Evolutionary conservation across 139 green algal species (phyloP), one percentile per base, ranked within the genome.

Genomic region (Chlorella sp.): DNA sequence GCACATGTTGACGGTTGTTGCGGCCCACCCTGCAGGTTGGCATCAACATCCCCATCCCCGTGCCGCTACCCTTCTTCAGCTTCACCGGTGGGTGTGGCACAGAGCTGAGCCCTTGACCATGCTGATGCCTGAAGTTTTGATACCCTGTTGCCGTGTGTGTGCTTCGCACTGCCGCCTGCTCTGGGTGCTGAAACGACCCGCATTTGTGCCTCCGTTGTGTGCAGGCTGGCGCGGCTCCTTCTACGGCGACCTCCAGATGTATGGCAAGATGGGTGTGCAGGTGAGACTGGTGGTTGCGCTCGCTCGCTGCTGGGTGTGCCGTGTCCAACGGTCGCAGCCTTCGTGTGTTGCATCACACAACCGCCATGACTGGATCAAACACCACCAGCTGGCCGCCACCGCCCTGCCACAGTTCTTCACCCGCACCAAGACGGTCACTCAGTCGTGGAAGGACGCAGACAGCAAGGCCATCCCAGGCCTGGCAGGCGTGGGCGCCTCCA

Each of bases 11-110:
- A n/a, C n/a, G n/a, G n/a, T n/a, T n/a, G n/a, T n/a, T n/a, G n/a
- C 51, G 13, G 2, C 15, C 51, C 51, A 21, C n/a, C 6, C 20
- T 85, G 36, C 57, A 94, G 81, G 88, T 99, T 3, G 97, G 97
- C 75, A 96, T 99, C 89, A 99, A 99, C 89, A 92, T 99, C 38
- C 95, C 96, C 72, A 99, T 99, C 84, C 97, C 97, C 3, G 96
- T 99, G 69, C 97, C 97, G 1, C 91, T 99, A 34, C 96, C 97
- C 62, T 98, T 98, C 88, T 98, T 99, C 91, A 97, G 91, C 82
- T 99, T 99, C 93, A 99, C 95, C 20, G 96, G 96, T 88, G 57
- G 0, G 82, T 34, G 18, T 3, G 41, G 3, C 23, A 30, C 26
- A 23, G 64, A n/a, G n/a, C n/a, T n/a, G n/a, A n/a, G n/a, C n/a